Base-by-base conservation (phyloP, 768 basidiomycete species). In the Collybia nuda region DNA sequence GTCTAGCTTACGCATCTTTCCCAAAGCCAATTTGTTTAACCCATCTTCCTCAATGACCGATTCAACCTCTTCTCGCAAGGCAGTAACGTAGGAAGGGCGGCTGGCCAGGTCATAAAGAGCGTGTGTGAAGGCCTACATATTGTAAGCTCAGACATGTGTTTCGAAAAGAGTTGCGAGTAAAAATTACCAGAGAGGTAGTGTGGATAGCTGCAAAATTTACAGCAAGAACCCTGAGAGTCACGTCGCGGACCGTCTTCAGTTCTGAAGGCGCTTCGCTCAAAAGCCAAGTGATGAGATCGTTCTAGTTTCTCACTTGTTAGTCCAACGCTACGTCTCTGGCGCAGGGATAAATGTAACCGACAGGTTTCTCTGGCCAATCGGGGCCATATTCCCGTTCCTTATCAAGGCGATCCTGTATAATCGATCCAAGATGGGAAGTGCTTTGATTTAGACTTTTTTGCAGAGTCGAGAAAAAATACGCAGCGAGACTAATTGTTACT, bases 221-320 rank as follows among this genome's bases (percentile, higher is more conserved):
- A 15, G 65, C 53, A 7, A 76, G 60, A 2, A 74, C 56, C 6
- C 67, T 57, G 38, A 53, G 56, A 2, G 63, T 63, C 3, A 75
- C 51, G 2, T 56, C 56, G 15, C 55, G 51, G 2, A 61, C 19
- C 0, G 61, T 61, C 11, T 52, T 52, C 29, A 71, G 65, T 15
- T 65, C 55, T 11, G 56, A 62, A 7, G 54, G 37, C 0, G 72
- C 72, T 17, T 62, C 62, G 32, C 70, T 68, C 41, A 77, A 64
- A 1, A 76, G 54, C 75, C 76, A 79, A 47, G 67, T 66, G 1
- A 78, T 61, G 51, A 76, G 49, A 48, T 78, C 75, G 40, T 69
- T 71, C 76, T 76, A 18, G 1, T 5, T n/a, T n/a, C 17, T 17
- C 26, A 26, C 37, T 11, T 14, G 14, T 9, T 3, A 6, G 11